These are phyloP conservation scores for Pythium insidiosum DNA, from an alignment of 352 stramenopile genomes.

Conservation along the genomic window DNA sequence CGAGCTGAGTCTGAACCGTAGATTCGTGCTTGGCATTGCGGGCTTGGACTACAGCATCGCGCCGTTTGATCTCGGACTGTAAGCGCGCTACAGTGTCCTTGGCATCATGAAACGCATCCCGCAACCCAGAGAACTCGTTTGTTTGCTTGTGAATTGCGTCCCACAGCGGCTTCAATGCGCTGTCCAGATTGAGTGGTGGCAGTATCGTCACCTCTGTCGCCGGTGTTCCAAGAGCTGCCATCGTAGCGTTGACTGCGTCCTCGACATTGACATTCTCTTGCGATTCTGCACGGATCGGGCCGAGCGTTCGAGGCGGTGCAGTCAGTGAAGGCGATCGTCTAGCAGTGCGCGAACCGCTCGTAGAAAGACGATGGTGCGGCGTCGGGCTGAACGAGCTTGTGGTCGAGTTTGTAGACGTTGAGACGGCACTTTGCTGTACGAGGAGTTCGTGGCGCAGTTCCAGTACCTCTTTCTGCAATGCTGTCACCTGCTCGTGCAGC, in stretches of 20 bases:
- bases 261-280: not conserved
- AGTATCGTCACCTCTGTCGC: slow-evolving; percentile 15
- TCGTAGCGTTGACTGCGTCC: slow-evolving; percentile 9
- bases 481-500: slow-evolving; percentile 63
- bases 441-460: slow-evolving; percentile 74
- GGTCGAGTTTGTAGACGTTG: not conserved
- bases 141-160: slow-evolving; percentile 74
- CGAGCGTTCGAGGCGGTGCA: no score
- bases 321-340: no score
- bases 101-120: slow-evolving; percentile 55
- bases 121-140: slow-evolving; percentile 56
- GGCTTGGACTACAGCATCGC: slow-evolving; percentile 67
- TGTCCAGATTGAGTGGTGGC: slow-evolving; percentile 13
- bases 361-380: slow-evolving; percentile 50
- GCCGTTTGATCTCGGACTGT: slow-evolving; percentile 77
- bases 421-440: slow-evolving; percentile 38
- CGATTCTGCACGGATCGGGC: not conserved
- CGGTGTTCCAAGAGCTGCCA: slow-evolving; percentile 12
- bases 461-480: slow-evolving; percentile 71
- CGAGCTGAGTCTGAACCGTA: slow-evolving; percentile 60
- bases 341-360: slow-evolving; percentile 15
- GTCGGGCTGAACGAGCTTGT: slow-evolving; percentile 30
- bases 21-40: slow-evolving; percentile 71
- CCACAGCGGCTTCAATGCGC: slow-evolving; percentile 59
- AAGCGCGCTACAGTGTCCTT: slow-evolving; percentile 64